These are phyloP conservation scores for Spergularia azorica DNA, from an alignment of 179 eudicot species.

Conservation along the genomic window DNA sequence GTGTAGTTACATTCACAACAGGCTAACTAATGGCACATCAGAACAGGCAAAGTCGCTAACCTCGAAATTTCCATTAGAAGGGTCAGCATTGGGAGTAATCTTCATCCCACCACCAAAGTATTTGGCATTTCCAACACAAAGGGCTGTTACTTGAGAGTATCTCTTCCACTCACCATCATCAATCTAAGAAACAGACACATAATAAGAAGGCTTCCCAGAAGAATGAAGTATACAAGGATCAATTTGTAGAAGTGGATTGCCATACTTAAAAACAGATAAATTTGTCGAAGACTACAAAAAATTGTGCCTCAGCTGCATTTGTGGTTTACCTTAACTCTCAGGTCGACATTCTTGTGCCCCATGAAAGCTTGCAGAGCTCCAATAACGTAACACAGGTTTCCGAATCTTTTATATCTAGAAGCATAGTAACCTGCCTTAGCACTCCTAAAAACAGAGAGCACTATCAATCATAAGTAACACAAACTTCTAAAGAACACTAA, in stretches of 20 bases:
- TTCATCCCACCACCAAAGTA: slow-evolving; percentile 99
- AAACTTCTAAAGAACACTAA: not conserved
- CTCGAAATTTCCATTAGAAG: slow-evolving; percentile 78
- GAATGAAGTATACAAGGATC: not conserved
- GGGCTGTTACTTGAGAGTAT: slow-evolving; percentile 81
- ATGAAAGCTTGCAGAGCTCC: slow-evolving; percentile 94
- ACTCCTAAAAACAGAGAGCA: slow-evolving; percentile 57
- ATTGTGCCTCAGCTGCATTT: slow-evolving; percentile 5
- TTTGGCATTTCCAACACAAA: slow-evolving; percentile 95
- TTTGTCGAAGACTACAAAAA: not conserved
- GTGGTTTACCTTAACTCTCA: slow-evolving; percentile 65
- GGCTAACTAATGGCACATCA: too few relatives aligned
- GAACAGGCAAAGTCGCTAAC: slow-evolving; percentile 32
- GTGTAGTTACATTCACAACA: too few relatives aligned
- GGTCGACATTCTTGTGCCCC: slow-evolving; percentile 80
- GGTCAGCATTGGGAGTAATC: slow-evolving; percentile 90
- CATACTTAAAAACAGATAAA: not conserved
- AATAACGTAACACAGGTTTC: slow-evolving; percentile 92
- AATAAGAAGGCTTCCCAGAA: not conserved
- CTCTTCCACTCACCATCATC: slow-evolving; percentile 88
- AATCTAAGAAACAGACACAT: slow-evolving; percentile 26
- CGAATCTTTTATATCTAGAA: slow-evolving; percentile 85
- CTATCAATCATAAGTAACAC: slow-evolving; percentile 5
- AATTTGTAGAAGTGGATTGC: not conserved
- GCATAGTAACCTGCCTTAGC: slow-evolving; percentile 98